Evolutionary conservation across 257 asterid genomes (phyloP), one percentile per base, ranked within the genome.

Genomic region (Voacanga thouarsii): DNA sequence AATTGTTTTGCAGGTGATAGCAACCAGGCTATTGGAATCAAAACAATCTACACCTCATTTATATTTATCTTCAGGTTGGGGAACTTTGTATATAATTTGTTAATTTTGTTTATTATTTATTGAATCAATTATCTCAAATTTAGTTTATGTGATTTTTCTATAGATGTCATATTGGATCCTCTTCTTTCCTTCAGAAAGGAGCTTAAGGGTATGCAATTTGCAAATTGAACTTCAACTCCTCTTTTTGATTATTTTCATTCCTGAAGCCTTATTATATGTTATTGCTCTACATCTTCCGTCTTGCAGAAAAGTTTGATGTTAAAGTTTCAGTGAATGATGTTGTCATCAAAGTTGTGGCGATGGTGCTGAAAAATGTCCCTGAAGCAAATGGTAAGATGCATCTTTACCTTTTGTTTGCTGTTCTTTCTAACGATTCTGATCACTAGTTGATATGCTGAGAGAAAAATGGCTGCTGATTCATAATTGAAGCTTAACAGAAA

Each of bases 261-360:
- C 49, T 76, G 78, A 74, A 69, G 75, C 19, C 72, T 79, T 78
- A 70, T 72, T 73, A 51, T 75, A 75, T 66, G 66, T 75, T 69
- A 63, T 79, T 69, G 74, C 39, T 66, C 84, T 80, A 74, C 72
- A 69, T 80, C 78, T 89, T 63, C 56, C 76, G 55, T 78, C 79
- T 73, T 82, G 84, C 94, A 95, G 99, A 86, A 50, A 92, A 95
- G 77, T 91, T 87, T 87, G 97, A 88, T 83, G 89, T 86, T 53
- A 93, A 93, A 89, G 98, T 95, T 77, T 95, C 99, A 18, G 98
- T 95, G 82, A 95, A 95, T 87, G 99, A 95, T 85, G 88, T 95
- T 74, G 94, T 95, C 84, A 87, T 95, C 91, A 95, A 95, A 87
- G 96, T 88, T 12, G 96, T 96, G 67, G 98, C 99, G 60, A 75